These are phyloP conservation scores for Pythium pectinolyticum DNA, from an alignment of 352 stramenopile genomes.

Conservation along the genomic window DNA sequence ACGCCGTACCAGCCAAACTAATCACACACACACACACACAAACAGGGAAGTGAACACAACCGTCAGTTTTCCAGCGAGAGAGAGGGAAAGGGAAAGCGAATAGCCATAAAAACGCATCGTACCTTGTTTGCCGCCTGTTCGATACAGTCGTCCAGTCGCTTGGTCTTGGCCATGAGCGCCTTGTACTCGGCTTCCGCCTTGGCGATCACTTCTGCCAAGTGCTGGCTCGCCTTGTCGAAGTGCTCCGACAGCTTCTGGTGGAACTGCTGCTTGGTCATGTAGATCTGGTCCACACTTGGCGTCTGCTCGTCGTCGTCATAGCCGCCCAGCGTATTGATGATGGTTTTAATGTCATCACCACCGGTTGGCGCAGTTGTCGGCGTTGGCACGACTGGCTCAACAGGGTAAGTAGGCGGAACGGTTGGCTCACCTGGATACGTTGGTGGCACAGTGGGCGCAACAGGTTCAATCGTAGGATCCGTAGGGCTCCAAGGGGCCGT, in stretches of 20 bases:
- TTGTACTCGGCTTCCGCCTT: slow-evolving; percentile 31
- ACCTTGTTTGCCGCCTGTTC: slow-evolving; percentile 47
- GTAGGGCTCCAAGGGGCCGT: no score
- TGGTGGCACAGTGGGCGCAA: background rate
- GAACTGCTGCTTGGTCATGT: slow-evolving; percentile 53
- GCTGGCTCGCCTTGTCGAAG: slow-evolving; percentile 32
- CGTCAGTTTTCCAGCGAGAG: no score
- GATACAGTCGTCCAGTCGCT: slow-evolving; percentile 47
- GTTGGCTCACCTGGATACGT: slow-evolving; percentile 3
- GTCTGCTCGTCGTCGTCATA: slow-evolving; percentile 14
- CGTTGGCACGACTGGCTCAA: background rate
- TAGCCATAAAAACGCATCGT: slow-evolving; percentile 4
- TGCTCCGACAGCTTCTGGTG: slow-evolving; percentile 33
- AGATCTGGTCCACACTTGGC: slow-evolving; percentile 16
- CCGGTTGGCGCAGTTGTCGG: background rate
- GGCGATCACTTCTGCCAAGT: slow-evolving; percentile 21
- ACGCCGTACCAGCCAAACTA: slow-evolving; percentile 57
- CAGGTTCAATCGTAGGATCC: no score
- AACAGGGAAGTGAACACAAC: slow-evolving; percentile 2
- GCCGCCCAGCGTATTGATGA: slow-evolving; percentile 20
- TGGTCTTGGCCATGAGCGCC: slow-evolving; percentile 22
- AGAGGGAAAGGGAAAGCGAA: no score
- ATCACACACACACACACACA: slow-evolving; percentile 13
- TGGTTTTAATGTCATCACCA: slow-evolving; percentile 10
- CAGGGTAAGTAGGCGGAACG: background rate